Evolutionary conservation across 139 green algal species (phyloP).

Genomic region (Chlamydomonas applanata): DNA sequence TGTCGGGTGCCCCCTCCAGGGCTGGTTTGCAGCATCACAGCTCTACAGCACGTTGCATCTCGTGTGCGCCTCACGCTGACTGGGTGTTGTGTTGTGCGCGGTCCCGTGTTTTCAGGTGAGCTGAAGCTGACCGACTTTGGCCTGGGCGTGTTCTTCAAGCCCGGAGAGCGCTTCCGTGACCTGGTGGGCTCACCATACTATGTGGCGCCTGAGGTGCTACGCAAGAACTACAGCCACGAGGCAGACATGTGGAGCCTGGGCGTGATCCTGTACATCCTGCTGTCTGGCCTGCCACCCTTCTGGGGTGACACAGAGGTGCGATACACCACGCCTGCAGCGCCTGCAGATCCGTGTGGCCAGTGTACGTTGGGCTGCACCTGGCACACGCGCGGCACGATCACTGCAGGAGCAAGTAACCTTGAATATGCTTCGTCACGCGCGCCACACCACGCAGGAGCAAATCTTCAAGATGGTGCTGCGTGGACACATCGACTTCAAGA

Average conservation of each 20-base stretch:
- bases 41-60: no score
- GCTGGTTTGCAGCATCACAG: no score
- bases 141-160: conserved; percentile 84
- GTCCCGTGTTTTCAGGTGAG: conserved; percentile 16
- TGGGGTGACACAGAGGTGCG: conserved; percentile 80
- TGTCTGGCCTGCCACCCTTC: conserved; percentile 86
- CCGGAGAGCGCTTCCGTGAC: conserved; percentile 79
- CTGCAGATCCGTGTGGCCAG: no score
- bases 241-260: conserved; percentile 87
- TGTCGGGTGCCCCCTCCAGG: no score
- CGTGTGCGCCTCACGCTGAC: no score
- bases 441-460: conserved; percentile 33
- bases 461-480: conserved; percentile 71
- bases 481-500: conserved; percentile 73
- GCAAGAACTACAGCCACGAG: conserved; percentile 67
- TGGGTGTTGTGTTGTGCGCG: background rate
- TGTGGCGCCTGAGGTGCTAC: conserved; percentile 72
- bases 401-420: no score
- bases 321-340: no score
- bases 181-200: conserved; percentile 78
- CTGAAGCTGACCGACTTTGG: conserved; percentile 85
- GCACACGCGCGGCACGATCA: no score
- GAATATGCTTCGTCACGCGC: no score
- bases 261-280: conserved; percentile 90
- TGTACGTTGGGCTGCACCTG: no score